phyloP scores from a whole-genome alignment of 192 early-diverging fungal genomes.

The Dissophora ornata region DNA sequence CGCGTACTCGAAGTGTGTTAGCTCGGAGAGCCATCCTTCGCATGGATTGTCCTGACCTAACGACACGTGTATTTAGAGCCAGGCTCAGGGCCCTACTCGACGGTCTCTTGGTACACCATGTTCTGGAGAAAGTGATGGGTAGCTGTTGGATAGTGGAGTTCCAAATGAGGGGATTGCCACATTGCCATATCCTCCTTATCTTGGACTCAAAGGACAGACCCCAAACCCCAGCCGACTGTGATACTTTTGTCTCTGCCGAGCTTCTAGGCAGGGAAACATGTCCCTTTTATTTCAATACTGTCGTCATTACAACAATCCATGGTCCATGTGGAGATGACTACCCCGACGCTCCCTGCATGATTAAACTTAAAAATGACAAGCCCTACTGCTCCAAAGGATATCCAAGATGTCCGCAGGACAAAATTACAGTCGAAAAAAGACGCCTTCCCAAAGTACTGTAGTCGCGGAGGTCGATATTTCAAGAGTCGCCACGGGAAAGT shows the following conservation, averaged over 20 bases:
- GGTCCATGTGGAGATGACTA: conserved; percentile 20
- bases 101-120: conserved; percentile 9
- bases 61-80: conserved; percentile 8
- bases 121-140: conserved; percentile 18
- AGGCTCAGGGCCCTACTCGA: conserved; percentile 12
- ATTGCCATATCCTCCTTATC: conserved; percentile 34
- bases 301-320: conserved; percentile 22
- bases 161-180: conserved; percentile 34
- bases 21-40: no score
- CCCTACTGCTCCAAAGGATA: not conserved
- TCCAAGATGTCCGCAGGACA: not conserved
- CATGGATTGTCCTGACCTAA: conserved; percentile 34
- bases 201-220: not conserved
- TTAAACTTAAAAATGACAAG: not conserved
- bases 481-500: no score
- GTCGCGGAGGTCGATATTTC: no score
- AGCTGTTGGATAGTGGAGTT: conserved; percentile 28
- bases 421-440: not conserved
- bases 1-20: no score
- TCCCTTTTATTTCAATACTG: conserved; percentile 17
- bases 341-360: not conserved
- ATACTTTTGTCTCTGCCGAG: conserved; percentile 17
- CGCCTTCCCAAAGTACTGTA: no score
- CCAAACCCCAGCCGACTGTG: not conserved
- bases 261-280: not conserved